Base-by-base conservation (phyloP, 2,329 filamentous ascomycete genomes). In the Ophiosphaerella narmari region DNA sequence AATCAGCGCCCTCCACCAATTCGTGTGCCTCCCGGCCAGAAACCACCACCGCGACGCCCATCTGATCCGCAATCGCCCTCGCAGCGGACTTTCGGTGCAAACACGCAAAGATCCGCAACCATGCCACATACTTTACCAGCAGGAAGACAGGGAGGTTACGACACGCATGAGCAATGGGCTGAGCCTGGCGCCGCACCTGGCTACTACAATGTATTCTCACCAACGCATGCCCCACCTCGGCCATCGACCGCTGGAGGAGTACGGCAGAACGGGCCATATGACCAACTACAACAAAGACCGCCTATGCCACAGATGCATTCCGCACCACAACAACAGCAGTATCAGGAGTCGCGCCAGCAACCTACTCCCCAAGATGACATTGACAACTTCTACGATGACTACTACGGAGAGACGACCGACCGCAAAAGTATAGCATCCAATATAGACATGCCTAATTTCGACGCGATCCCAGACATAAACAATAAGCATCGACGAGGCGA, bases 361-460 rank as follows among this genome's bases (percentile, higher is more conserved):
- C 43, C 54, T 36, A 62, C 59, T n/a, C 46, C 52, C 6, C 61
- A 66, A 26, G 55, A 65, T 32, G 61, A 67, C 24, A 57, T 82
- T 36, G 78, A 80, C 33, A 78, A 78, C 46, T 74, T 84, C 45
- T 81, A 82, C 49, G 80, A 81, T 49, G 63, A 75, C 62, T 74
- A 78, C 60, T 73, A 79, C 60, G 68, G 69, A n/a, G 63, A 68
- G n/a, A 59, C 46, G 26, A 61, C 46, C 38, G 59, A 55, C 46
- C 69, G 66, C 23, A 67, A 73, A 37, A 76, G 75, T 33, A 71
- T 74, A 43, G 72, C 75, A 41, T 73, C 76, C 43, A 80, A 83
- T 41, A 77, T 78, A 14, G 83, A 86, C 40, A 86, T 86, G 82
- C 84, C 84, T 2, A 81, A 87, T 57, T 86, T 86, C 58, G 82